Evolutionary conservation across 805 yeast genomes (phyloP), one percentile per base, ranked within the genome.

Genomic region (Metahyphopichia silvanorum): DNA sequence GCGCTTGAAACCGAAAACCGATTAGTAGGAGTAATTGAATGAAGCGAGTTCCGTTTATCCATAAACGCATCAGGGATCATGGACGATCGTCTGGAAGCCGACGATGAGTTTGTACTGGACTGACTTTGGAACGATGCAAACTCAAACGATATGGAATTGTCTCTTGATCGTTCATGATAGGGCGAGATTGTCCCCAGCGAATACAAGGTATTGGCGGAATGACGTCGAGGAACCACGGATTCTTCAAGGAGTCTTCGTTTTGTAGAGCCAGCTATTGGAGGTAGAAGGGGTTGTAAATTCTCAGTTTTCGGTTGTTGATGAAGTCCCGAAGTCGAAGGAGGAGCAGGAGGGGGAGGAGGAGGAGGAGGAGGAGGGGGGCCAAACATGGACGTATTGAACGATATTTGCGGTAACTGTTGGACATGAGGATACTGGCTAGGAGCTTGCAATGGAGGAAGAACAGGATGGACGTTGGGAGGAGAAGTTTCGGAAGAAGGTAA

Each of bases 331-430:
- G n/a, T n/a, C 25, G 18, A 17, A 18, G 19, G 28, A 11, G 35
- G 17, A 25, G 25, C 25, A 11, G 29, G 22, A 2, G 29, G 5
- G 33, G 31, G 25, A 5, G 33, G 25, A 11, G 32, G 15, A 18
- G 29, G 27, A 7, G 25, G 5, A n/a, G 25, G 13, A 23, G 25
- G 25, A 27, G 34, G 19, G 16, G 34, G 42, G 13, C 52, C 53
- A 39, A 66, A 66, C 58, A 66, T 66, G 4, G 66, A 55, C 2
- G 71, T 65, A 33, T 66, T 66, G 50, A 66, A 66, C 9, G 69
- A 52, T 18, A 66, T 60, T 32, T 51, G 55, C 5, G 66, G 63
- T 32, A 53, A 25, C 4, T 41, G 45, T 14, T 32, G 33, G 6
- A 30, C 17, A 15, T 21, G 33, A 15, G 33, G 34, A 15, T 22